Conservation (phyloP, 495 filamentous ascomycete genomes). For the Xylaria grammica region DNA sequence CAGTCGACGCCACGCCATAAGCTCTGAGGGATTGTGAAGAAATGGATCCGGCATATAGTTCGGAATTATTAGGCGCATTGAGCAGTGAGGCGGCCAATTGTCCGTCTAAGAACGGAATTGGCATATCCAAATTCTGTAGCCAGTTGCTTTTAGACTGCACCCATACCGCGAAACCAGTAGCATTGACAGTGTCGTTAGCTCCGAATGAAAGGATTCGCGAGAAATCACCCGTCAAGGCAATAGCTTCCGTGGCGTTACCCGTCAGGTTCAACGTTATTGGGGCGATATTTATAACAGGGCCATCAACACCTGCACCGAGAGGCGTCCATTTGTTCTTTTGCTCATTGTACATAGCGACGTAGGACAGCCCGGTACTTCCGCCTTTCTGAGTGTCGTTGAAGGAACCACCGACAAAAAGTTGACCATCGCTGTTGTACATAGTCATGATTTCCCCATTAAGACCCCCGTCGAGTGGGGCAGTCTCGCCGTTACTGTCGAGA, state of each 20-base stretch:
- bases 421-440: conserved; percentile 66
- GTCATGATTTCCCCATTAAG: conserved; percentile 79
- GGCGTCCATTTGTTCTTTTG: conserved; percentile 72
- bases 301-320: conserved; percentile 86
- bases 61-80: conserved; percentile 62
- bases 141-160: conserved; percentile 88
- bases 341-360: conserved; percentile 78
- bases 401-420: conserved; percentile 81
- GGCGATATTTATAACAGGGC: conserved; percentile 73
- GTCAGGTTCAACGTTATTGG: conserved; percentile 82
- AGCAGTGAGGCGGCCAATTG: conserved; percentile 68
- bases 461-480: conserved; percentile 68
- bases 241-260: conserved; percentile 64
- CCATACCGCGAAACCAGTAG: conserved; percentile 86
- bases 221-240: conserved; percentile 85
- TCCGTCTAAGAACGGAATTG: conserved; percentile 70
- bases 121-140: conserved; percentile 77
- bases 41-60: conserved; percentile 79
- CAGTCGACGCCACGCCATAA: conserved; percentile 70
- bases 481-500: conserved; percentile 65
- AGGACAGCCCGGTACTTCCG: conserved; percentile 63
- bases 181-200: conserved; percentile 61
- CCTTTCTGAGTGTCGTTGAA: conserved; percentile 78
- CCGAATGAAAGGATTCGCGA: conserved; percentile 69
- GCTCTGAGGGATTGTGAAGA: conserved; percentile 70